phyloP scores from a whole-genome alignment of 805 yeast species.

The Suhomyces canberraensis region DNA sequence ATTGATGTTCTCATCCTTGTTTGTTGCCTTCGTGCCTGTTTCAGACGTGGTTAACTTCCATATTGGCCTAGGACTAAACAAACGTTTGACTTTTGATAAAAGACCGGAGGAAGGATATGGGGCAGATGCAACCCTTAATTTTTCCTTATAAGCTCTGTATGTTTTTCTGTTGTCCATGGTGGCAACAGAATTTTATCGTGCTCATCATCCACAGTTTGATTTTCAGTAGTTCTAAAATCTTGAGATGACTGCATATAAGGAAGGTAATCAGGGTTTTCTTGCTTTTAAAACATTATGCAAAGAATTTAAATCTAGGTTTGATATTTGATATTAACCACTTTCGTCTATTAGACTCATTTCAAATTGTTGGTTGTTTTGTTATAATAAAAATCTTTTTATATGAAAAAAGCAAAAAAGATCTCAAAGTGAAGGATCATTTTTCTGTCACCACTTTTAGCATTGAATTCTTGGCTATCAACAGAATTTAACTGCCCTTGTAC shows the following conservation, averaged over 20 bases:
- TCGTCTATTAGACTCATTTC: too few relatives aligned
- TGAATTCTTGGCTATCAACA: too few relatives aligned
- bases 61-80: constrained; percentile 13
- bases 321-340: too few relatives aligned
- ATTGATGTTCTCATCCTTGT: neutral
- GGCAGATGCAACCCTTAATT: constrained; percentile 17
- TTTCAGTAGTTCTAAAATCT: neutral
- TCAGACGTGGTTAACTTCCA: neutral
- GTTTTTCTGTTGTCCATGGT: constrained; percentile 37
- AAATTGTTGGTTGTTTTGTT: too few relatives aligned
- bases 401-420: too few relatives aligned
- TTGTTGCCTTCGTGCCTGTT: neutral
- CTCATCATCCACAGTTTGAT: neutral
- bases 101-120: constrained; percentile 25
- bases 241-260: constrained; percentile 2
- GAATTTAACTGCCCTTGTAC: too few relatives aligned
- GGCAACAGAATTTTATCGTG: neutral
- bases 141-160: constrained; percentile 25
- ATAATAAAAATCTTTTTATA: too few relatives aligned
- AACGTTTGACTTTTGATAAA: constrained; percentile 26
- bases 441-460: too few relatives aligned
- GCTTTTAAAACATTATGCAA: too few relatives aligned
- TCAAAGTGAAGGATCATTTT: too few relatives aligned
- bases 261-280: too few relatives aligned
- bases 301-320: too few relatives aligned